Base-by-base conservation (phyloP, 495 filamentous ascomycete genomes). In the Daldinia grandis region DNA sequence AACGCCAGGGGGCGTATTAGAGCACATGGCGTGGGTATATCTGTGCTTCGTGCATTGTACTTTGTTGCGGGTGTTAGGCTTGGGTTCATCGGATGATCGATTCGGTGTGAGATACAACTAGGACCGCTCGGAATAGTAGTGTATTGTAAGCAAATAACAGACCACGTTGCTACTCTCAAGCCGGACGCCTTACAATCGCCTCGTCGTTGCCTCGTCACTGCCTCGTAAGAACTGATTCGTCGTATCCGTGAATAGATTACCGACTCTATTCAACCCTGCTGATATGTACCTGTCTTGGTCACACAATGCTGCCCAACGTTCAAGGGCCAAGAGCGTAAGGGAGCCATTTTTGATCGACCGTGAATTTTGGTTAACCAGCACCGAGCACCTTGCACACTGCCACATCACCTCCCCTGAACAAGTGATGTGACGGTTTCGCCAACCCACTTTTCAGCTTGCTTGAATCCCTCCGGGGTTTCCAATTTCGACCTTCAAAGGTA, bases 1-100 rank as follows among this genome's bases (percentile, higher is more conserved):
- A 76, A 72, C 78, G 88, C 44, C 71, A 75, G 56, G 88, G 87
- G 7, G 87, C 82, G 17, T 91, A 90, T 75, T 89, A 58, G 61
- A 42, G n/a, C 17, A 30, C 44, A 17, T 15, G 31, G 15, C 17
- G 25, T 56, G 8, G 21, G 38, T 28, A 44, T 42, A 4, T 24
- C 19, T 56, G 25, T 47, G 49, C 56, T 47, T 64, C 30, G 53
- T 14, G 53, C 25, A 47, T 42, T 10, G 27, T 10, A 14, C 30
- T 37, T 50, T 31, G 30, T 6, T 40, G 7, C 27, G 54, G 54
- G 30, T 7, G 9, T 19, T 21, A 19, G 15, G 28, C n/a, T 57
- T 40, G n/a, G 54, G 31, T 33, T 57, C 19, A 15, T 24, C 17
- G 54, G 31, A 38, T 14, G 30, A 24, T 38, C 54, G 54, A 57